Evolutionary conservation across 1,139 yeast genomes (phyloP).

Genomic region (Debaryomycetaceae sp.): DNA sequence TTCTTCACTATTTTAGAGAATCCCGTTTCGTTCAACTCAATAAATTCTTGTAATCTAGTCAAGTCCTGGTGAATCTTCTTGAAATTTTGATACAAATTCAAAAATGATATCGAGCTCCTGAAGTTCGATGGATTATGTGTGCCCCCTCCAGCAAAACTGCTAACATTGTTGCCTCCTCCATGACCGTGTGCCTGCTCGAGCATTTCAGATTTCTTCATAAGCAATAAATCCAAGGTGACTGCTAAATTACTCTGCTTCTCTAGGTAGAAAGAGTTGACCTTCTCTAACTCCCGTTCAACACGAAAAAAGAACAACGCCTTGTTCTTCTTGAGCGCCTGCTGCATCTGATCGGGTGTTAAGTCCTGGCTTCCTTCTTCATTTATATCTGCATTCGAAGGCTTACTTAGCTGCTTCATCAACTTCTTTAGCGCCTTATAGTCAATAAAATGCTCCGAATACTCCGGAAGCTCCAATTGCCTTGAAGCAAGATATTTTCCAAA

Average conservation of each 20-base stretch:
- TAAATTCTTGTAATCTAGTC: slow-evolving; percentile 84
- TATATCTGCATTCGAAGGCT: slow-evolving; percentile 19
- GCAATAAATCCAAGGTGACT: slow-evolving; percentile 70
- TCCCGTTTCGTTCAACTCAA: slow-evolving; percentile 92
- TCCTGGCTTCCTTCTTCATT: slow-evolving; percentile 13
- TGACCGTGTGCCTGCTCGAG: slow-evolving; percentile 37
- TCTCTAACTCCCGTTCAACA: slow-evolving; percentile 90
- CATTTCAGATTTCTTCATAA: slow-evolving; percentile 66
- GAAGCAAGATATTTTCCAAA: slow-evolving; percentile 94
- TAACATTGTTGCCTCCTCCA: slow-evolving; percentile 19
- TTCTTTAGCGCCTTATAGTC: slow-evolving; percentile 91
- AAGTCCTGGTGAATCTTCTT: slow-evolving; percentile 87
- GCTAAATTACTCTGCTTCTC: slow-evolving; percentile 87
- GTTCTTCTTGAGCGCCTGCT: slow-evolving; percentile 75
- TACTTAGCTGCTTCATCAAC: slow-evolving; percentile 65
- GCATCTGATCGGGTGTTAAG: slow-evolving; percentile 33
- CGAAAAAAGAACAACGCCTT: slow-evolving; percentile 92
- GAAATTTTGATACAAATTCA: slow-evolving; percentile 76
- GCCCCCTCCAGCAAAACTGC: slow-evolving; percentile 20
- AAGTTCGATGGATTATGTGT: slow-evolving; percentile 24
- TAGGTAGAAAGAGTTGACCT: slow-evolving; percentile 83
- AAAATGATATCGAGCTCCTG: slow-evolving; percentile 41
- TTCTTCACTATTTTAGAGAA: slow-evolving; percentile 92
- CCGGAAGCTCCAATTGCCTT: slow-evolving; percentile 91
- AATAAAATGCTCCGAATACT: slow-evolving; percentile 88